phyloP scores from a whole-genome alignment of 352 stramenopile species.

The Halophytophthora batemanensis region DNA sequence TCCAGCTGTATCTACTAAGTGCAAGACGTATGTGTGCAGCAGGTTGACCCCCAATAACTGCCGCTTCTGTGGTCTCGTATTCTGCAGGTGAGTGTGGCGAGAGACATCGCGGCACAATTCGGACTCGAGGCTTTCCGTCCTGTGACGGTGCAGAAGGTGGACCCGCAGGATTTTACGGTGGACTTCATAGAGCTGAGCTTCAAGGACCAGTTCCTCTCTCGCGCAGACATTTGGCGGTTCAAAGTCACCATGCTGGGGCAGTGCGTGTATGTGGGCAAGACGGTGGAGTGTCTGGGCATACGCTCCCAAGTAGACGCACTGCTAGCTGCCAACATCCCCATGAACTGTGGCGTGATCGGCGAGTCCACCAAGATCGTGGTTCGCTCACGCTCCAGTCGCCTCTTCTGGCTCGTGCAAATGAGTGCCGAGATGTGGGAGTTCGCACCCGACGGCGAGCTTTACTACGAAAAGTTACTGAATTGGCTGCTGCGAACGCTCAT shows the following conservation, averaged over 20 bases:
- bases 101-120: constrained; percentile 73
- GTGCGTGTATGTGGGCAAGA: constrained; percentile 76
- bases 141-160: constrained; percentile 56
- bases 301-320: constrained; percentile 91
- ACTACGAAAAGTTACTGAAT: constrained; percentile 90
- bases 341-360: constrained; percentile 92
- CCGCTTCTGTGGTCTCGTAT: not conserved
- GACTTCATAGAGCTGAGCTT: constrained; percentile 90
- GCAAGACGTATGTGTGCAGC: not conserved
- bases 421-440: constrained; percentile 94
- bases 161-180: constrained; percentile 50
- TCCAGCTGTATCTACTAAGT: not conserved
- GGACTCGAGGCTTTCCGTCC: constrained; percentile 59
- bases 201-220: constrained; percentile 90
- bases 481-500: constrained; percentile 73
- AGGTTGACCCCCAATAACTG: no score
- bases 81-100: constrained; percentile 62
- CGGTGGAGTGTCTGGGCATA: constrained; percentile 66
- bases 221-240: constrained; percentile 88
- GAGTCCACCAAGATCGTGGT: constrained; percentile 97
- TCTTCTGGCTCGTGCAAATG: constrained; percentile 99
- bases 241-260: constrained; percentile 77
- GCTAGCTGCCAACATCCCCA: constrained; percentile 55
- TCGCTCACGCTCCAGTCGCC: constrained; percentile 90
- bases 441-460: constrained; percentile 80